Percentiles rank a stretch among this genome's conserved stretches.
These are phyloP conservation scores for Fusarium veterinarium DNA, from an alignment of 2,329 filamentous ascomycete species.

Conservation along the genomic window DNA sequence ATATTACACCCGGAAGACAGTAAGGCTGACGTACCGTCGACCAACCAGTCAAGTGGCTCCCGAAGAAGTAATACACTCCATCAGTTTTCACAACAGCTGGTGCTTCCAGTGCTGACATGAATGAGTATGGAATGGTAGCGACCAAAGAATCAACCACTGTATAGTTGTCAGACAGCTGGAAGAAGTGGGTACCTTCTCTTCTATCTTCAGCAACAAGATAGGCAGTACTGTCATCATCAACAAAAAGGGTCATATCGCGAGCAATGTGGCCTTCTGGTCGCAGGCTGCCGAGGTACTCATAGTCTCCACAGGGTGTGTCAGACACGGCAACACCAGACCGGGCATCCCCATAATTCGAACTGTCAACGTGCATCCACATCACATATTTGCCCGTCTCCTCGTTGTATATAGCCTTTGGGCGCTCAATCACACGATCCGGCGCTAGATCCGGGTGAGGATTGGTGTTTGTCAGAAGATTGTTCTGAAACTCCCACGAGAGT, in stretches of 20 bases:
- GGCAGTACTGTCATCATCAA: not conserved
- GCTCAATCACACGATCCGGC: not conserved
- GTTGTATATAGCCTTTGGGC: conserved; percentile 75
- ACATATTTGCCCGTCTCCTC: conserved; percentile 71
- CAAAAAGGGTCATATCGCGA: not conserved
- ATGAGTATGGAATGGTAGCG: not conserved
- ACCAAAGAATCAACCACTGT: not conserved
- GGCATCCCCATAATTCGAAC: conserved; percentile 69
- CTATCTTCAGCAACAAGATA: not conserved
- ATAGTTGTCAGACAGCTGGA: not conserved
- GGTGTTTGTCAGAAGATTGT: not conserved
- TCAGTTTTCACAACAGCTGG: not conserved
- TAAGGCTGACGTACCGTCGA: not conserved
- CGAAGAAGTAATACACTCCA: not conserved
- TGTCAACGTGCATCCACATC: conserved; percentile 76
- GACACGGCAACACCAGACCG: conserved; percentile 68
- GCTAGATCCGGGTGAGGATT: not conserved
- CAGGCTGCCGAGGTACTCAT: not conserved
- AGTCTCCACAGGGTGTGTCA: not conserved
- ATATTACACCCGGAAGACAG: too few relatives aligned
- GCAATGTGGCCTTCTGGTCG: not conserved
- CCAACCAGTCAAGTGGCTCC: not conserved
- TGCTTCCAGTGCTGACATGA: not conserved
- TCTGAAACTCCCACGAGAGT: not conserved
- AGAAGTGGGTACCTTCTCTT: not conserved